These are phyloP conservation scores for Wickerhamiella lipophila DNA, from an alignment of 805 yeast genomes.

Conservation along the genomic window DNA sequence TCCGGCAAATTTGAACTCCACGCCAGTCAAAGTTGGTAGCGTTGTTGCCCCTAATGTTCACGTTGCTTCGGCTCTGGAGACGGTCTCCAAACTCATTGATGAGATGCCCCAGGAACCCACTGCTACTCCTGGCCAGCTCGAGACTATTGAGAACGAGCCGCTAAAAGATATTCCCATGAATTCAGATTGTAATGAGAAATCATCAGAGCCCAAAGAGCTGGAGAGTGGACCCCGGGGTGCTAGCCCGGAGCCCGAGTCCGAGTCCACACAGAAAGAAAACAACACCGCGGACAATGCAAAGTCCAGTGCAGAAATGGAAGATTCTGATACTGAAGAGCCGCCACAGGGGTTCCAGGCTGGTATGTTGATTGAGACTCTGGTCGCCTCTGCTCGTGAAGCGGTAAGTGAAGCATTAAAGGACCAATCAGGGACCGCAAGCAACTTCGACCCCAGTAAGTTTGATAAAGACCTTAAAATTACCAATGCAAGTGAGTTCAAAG, in stretches of 20 bases:
- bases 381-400: slow-evolving; percentile 2
- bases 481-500: slow-evolving; percentile 2
- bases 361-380: background rate
- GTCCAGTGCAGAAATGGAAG: background rate
- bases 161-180: background rate
- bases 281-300: too few relatives aligned
- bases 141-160: background rate
- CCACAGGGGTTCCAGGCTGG: background rate
- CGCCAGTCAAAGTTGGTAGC: background rate
- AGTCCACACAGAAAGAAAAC: too few relatives aligned
- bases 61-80: background rate
- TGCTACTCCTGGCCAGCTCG: background rate
- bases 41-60: background rate
- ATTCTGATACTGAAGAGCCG: background rate
- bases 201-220: background rate
- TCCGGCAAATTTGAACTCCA: background rate
- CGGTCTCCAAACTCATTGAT: slow-evolving; percentile 1
- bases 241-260: too few relatives aligned
- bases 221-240: too few relatives aligned
- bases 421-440: background rate
- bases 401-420: background rate
- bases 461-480: background rate
- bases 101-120: slow-evolving; percentile 7
- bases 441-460: slow-evolving; percentile 2
- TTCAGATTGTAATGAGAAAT: background rate